phyloP scores from a whole-genome alignment of 768 basidiomycete species.

The Phaeotremella fagi region DNA sequence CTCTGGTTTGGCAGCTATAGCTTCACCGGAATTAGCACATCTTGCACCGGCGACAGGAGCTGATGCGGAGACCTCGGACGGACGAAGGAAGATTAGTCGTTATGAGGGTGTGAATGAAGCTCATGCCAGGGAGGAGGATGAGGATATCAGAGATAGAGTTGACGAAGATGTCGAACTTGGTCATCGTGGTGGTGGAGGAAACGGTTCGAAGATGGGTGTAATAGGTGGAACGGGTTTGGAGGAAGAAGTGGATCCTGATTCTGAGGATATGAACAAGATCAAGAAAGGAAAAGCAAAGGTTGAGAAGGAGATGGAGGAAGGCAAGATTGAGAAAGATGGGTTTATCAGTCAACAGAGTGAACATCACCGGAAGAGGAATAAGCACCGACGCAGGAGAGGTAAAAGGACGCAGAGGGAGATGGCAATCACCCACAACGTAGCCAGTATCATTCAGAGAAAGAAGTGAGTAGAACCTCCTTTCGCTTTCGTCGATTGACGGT shows the following conservation, averaged over 20 bases:
- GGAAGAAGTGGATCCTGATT: background rate
- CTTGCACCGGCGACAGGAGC: slow-evolving; percentile 26
- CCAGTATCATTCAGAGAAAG: slow-evolving; percentile 35
- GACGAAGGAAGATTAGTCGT: slow-evolving; percentile 22
- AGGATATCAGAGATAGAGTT: slow-evolving; percentile 15
- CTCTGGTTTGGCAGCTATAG: slow-evolving; percentile 16
- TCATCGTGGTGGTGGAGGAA: background rate
- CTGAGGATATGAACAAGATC: background rate
- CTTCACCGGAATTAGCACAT: slow-evolving; percentile 27
- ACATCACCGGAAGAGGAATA: background rate
- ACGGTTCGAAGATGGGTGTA: slow-evolving; percentile 1
- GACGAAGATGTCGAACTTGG: slow-evolving; percentile 4
- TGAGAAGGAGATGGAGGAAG: background rate
- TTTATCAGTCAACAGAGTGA: background rate
- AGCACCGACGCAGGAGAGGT: background rate
- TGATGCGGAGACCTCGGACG: slow-evolving; percentile 30
- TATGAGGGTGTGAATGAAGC: slow-evolving; percentile 17
- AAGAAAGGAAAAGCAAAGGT: background rate
- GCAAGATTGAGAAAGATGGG: background rate
- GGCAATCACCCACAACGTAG: slow-evolving; percentile 33
- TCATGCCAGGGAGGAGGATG: slow-evolving; percentile 23
- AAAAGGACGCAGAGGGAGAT: slow-evolving; percentile 32
- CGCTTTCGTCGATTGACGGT: too few species aligned
- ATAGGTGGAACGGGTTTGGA: background rate
- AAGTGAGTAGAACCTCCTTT: slow-evolving; percentile 16